Conservation (phyloP, 495 filamentous ascomycete species). For the Margaritispora aquatica region DNA sequence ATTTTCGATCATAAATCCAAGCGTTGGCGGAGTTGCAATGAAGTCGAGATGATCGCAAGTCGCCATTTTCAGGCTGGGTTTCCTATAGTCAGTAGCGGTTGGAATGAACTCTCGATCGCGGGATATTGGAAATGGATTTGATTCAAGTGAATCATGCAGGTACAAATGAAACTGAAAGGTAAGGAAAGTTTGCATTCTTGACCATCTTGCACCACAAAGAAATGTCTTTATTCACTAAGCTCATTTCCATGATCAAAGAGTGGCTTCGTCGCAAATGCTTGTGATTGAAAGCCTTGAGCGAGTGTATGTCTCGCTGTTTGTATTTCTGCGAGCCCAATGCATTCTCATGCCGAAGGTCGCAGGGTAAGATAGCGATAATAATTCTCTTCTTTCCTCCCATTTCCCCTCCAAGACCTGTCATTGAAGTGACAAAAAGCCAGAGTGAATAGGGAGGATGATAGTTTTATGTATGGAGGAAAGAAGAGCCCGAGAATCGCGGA, state of each 20-base stretch:
- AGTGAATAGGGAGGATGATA: slow-evolving; percentile 77
- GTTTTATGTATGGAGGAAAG: slow-evolving; percentile 53
- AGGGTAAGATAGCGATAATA: slow-evolving; percentile 41
- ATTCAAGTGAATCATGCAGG: neutral
- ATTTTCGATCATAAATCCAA: slow-evolving; percentile 29
- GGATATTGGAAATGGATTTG: neutral
- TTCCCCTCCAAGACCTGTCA: slow-evolving; percentile 67
- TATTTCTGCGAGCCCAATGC: slow-evolving; percentile 26
- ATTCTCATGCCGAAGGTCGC: slow-evolving; percentile 30
- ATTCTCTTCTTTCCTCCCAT: slow-evolving; percentile 59
- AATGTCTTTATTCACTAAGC: neutral
- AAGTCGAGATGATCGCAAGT: slow-evolving; percentile 16
- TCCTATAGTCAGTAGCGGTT: too few species aligned
- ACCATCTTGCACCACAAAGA: neutral
- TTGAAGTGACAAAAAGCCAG: slow-evolving; percentile 53
- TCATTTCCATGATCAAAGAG: too few species aligned
- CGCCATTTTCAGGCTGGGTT: neutral
- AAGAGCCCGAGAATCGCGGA: slow-evolving; percentile 28
- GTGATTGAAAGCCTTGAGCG: neutral
- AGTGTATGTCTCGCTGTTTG: slow-evolving; percentile 20
- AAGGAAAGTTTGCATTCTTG: neutral
- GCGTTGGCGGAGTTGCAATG: slow-evolving; percentile 24
- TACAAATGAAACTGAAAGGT: too few species aligned
- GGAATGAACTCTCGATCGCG: too few species aligned
- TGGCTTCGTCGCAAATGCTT: neutral